phyloP scores from a whole-genome alignment of 164 flowering plant genomes.

The Vitis amurensis region DNA sequence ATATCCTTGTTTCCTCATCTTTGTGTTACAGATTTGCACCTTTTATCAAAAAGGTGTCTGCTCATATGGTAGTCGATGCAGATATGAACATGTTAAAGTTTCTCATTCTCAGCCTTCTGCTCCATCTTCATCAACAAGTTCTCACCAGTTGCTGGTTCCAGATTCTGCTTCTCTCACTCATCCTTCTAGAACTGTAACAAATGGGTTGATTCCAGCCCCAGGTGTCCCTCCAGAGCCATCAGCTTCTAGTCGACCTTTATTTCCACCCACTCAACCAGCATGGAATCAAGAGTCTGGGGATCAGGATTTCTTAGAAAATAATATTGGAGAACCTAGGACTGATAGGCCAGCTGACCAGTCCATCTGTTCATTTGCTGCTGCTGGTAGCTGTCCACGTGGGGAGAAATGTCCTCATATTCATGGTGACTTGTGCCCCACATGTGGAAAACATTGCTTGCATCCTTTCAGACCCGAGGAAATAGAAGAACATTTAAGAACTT shows the following conservation, averaged over 20 bases:
- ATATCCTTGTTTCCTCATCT: constrained; percentile 2
- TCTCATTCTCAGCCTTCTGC: constrained; percentile 37
- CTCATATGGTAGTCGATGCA: constrained; percentile 86
- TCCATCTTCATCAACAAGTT: constrained; percentile 49
- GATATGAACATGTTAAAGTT: constrained; percentile 87
- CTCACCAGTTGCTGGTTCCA: constrained; percentile 26
- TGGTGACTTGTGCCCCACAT: constrained; percentile 76
- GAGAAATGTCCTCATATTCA: constrained; percentile 87
- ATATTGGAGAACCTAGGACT: constrained; percentile 21
- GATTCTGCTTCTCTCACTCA: constrained; percentile 22
- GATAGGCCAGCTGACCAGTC: constrained; percentile 45
- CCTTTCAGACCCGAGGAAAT: constrained; percentile 82
- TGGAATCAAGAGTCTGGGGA: constrained; percentile 41
- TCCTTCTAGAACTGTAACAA: constrained; percentile 19
- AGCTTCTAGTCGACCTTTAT: constrained; percentile 31
- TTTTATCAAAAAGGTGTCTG: constrained; percentile 89
- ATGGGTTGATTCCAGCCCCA: constrained; percentile 13
- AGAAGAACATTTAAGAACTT: constrained; percentile 66
- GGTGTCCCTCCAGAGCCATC: constrained; percentile 30
- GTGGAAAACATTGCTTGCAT: constrained; percentile 86
- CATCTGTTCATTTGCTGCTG: constrained; percentile 92
- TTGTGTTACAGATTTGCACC: constrained; percentile 69
- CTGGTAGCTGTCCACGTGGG: constrained; percentile 86
- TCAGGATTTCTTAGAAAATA: constrained; percentile 23
- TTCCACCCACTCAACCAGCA: constrained; percentile 29